A percentile compares a stretch with the other conserved stretches of the same genome.
Conservation (phyloP, 495 filamentous ascomycete species). For the Penicillium bialowiezense region DNA sequence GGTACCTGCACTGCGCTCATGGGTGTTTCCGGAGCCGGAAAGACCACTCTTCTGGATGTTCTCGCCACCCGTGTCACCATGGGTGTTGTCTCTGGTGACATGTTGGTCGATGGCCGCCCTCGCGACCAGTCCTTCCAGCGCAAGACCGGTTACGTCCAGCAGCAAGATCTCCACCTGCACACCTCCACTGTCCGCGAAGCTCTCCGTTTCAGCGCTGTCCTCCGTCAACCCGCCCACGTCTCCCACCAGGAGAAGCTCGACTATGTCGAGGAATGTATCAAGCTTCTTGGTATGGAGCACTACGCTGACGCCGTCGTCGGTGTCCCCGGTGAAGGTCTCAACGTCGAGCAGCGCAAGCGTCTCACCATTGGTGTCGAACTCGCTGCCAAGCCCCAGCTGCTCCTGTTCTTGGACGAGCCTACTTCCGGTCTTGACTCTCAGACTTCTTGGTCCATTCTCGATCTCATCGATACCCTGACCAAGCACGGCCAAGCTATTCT, state of each 20-base stretch:
- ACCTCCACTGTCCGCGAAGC: constrained; percentile 85
- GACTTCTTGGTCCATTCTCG: constrained; percentile 86
- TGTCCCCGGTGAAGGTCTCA: constrained; percentile 60
- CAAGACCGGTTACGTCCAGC: constrained; percentile 93
- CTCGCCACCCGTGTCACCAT: constrained; percentile 54
- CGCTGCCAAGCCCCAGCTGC: constrained; percentile 80
- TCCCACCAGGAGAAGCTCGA: constrained; percentile 74
- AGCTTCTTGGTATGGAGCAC: constrained; percentile 79
- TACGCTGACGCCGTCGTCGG: constrained; percentile 45
- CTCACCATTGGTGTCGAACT: constrained; percentile 89
- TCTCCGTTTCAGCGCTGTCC: constrained; percentile 76
- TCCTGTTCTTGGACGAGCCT: constrained; percentile 88
- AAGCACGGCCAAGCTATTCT: constrained; percentile 88
- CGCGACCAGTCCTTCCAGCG: constrained; percentile 82
- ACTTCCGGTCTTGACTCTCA: constrained; percentile 87
- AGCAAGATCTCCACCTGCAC: constrained; percentile 88
- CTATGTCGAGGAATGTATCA: constrained; percentile 91
- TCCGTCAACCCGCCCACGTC: constrained; percentile 75
- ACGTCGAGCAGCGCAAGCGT: constrained; percentile 88
- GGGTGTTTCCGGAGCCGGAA: constrained; percentile 62
- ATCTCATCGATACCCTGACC: constrained; percentile 81
- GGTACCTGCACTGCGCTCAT: constrained; percentile 67
- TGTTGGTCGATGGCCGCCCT: constrained; percentile 52
- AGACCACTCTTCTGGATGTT: constrained; percentile 65
- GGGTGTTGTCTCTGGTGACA: constrained; percentile 52